These are phyloP conservation scores for Starmerella apis DNA, from an alignment of 805 yeast species.

Conservation along the genomic window DNA sequence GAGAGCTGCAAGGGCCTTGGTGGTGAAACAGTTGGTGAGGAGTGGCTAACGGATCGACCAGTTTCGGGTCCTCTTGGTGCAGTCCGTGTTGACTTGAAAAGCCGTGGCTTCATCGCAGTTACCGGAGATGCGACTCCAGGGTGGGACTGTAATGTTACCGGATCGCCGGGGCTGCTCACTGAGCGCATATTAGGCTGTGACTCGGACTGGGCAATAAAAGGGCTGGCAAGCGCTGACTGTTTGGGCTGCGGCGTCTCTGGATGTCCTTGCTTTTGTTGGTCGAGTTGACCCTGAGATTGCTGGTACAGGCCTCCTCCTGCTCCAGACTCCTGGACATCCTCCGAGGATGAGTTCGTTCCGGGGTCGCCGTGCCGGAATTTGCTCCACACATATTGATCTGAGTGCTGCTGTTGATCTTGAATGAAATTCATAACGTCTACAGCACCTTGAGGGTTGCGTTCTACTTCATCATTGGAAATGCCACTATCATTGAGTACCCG, in stretches of 20 bases:
- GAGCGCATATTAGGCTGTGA: slow-evolving; percentile 10
- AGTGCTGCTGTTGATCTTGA: slow-evolving; percentile 22
- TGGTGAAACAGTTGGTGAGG: slow-evolving; percentile 6
- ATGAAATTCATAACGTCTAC: slow-evolving; percentile 84
- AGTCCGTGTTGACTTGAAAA: slow-evolving; percentile 9
- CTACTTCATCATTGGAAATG: slow-evolving; percentile 74
- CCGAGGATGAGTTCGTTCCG: not conserved
- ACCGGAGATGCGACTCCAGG: not conserved
- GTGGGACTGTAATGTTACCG: not conserved
- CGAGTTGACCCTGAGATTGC: too few relatives aligned
- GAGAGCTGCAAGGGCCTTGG: slow-evolving; percentile 1
- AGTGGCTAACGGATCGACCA: not conserved
- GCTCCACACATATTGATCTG: slow-evolving; percentile 24
- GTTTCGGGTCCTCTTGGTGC: slow-evolving; percentile 4
- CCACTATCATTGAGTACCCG: slow-evolving; percentile 74
- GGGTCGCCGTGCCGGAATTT: slow-evolving; percentile 21
- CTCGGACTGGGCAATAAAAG: slow-evolving; percentile 10
- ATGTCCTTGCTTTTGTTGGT: not conserved
- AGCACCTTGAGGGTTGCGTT: slow-evolving; percentile 88
- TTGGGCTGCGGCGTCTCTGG: not conserved
- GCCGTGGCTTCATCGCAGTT: not conserved
- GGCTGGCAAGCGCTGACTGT: slow-evolving; percentile 14
- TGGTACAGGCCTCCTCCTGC: too few relatives aligned
- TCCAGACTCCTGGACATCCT: not conserved
- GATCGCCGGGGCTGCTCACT: slow-evolving; percentile 14